Base-by-base conservation (phyloP, 495 filamentous ascomycete species). In the Sphaerosporella brunnea region DNA sequence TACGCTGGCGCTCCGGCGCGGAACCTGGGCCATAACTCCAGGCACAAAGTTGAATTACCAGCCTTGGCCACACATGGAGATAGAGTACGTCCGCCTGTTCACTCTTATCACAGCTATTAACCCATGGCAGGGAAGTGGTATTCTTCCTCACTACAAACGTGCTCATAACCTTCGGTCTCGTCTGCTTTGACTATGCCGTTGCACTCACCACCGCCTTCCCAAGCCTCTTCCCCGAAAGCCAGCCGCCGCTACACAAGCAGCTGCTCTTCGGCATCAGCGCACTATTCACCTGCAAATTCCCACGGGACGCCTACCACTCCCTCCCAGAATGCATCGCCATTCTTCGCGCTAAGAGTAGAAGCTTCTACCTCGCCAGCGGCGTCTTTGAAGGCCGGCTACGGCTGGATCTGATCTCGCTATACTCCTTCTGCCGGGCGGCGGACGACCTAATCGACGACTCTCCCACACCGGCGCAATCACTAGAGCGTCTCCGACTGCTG, bases 361-460 rank as follows among this genome's bases (percentile, higher is more conserved):
- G 73, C 49, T 81, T 83, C 61, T 79, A 78, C 54, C 62, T 81
- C 8, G 79, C 78, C 3, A 79, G 73, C 52, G 66, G 72, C 0
- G 64, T 72, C 0, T 82, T 83, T 53, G 65, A 71, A 35, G 77
- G 75, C 0, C 64, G 70, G 4, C 64, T 83, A 18, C 72, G 79
- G 3, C 72, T 79, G 25, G 78, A 83, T 51, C 61, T 83, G 4
- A 66, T 78, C 25, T 61, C 79, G 16, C 58, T 82, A 62, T 73
- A 82, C 59, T 77, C 78, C 0, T 82, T 80, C 53, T 83, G 77
- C 51, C 71, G 79, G 13, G 70, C 82, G 0, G 75, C 76, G 11
- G 79, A 82, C 58, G 77, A 82, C 46, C 61, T 83, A 2, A 66
- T 83, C 11, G 79, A 83, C 50, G 66, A 76, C 46, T 69, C 74